Evolutionary conservation across 306 rosid genomes (phyloP).

Genomic region (Comarum palustre): DNA sequence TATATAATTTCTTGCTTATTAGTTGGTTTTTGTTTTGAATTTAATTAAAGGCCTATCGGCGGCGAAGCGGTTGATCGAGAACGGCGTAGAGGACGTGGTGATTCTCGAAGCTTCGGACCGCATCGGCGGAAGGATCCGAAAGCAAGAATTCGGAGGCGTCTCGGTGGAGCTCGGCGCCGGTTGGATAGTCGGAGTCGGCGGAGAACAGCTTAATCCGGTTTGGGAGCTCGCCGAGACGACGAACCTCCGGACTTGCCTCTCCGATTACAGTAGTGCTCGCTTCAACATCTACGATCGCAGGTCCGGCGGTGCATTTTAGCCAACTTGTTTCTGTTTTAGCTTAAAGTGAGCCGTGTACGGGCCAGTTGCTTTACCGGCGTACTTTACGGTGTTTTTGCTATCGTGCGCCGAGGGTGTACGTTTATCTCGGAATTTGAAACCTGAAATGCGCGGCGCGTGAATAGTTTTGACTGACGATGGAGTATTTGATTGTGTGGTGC

Average conservation of each 20-base stretch:
- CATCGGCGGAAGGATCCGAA: slow-evolving; percentile 86
- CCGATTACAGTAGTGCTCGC: slow-evolving; percentile 92
- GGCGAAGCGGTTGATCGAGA: slow-evolving; percentile 71
- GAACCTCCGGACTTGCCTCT: slow-evolving; percentile 72
- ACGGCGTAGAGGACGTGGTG: slow-evolving; percentile 67
- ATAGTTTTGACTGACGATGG: background rate
- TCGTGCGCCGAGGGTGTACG: background rate
- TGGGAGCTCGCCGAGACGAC: slow-evolving; percentile 83
- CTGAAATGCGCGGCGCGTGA: background rate
- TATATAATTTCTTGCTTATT: background rate
- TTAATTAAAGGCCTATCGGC: slow-evolving; percentile 62
- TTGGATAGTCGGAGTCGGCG: slow-evolving; percentile 98
- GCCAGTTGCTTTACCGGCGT: too few species aligned
- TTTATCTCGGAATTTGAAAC: background rate
- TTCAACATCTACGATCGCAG: slow-evolving; percentile 85
- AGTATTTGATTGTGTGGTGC: slow-evolving; percentile 18
- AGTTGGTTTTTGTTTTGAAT: background rate
- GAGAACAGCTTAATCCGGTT: slow-evolving; percentile 65
- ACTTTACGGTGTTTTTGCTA: too few species aligned
- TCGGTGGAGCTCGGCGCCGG: slow-evolving; percentile 95
- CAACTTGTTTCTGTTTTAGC: background rate
- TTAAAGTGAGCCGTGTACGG: background rate
- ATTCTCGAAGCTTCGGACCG: slow-evolving; percentile 90
- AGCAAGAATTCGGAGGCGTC: slow-evolving; percentile 74
- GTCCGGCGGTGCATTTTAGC: slow-evolving; percentile 27